phyloP scores from a whole-genome alignment of 2,329 filamentous ascomycete species.

The Xylariaceae sp. region DNA sequence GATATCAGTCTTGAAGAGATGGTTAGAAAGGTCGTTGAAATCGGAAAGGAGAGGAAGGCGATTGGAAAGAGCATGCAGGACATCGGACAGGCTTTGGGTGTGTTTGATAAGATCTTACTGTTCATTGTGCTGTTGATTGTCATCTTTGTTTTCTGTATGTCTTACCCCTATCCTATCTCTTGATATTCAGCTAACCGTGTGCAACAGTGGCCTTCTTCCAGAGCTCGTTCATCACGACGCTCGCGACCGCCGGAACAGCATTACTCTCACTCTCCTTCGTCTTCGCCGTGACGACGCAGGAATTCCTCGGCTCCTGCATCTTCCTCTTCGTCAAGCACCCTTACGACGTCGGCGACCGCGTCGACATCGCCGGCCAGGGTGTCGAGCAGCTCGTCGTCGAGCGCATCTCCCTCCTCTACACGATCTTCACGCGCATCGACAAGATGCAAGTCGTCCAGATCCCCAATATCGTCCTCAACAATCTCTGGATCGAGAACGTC shows the following conservation, averaged over 20 bases:
- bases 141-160: constrained; percentile 74
- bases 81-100: constrained; percentile 87
- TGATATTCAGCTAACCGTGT: constrained; percentile 8
- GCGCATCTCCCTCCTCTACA: constrained; percentile 90
- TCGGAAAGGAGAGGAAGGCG: constrained; percentile 79
- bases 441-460: constrained; percentile 77
- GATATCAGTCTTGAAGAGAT: constrained; percentile 96
- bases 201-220: constrained; percentile 77
- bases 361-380: constrained; percentile 62
- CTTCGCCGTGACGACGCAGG: constrained; percentile 85
- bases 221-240: constrained; percentile 74
- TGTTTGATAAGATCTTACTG: constrained; percentile 80
- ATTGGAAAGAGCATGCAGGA: constrained; percentile 94
- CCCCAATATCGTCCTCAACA: constrained; percentile 88
- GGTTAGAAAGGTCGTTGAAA: constrained; percentile 78
- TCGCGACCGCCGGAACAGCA: constrained; percentile 85
- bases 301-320: constrained; percentile 96
- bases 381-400: constrained; percentile 73
- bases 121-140: constrained; percentile 75
- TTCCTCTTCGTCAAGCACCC: constrained; percentile 99
- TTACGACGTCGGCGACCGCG: constrained; percentile 90
- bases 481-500: constrained; percentile 91
- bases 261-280: constrained; percentile 95
- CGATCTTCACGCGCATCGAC: constrained; percentile 78
- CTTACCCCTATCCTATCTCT: background rate